Percentiles rank a stretch among this genome's conserved stretches.
Evolutionary conservation across 176 grass and related monocot species (phyloP).

Genomic region (Carex kokanica): DNA sequence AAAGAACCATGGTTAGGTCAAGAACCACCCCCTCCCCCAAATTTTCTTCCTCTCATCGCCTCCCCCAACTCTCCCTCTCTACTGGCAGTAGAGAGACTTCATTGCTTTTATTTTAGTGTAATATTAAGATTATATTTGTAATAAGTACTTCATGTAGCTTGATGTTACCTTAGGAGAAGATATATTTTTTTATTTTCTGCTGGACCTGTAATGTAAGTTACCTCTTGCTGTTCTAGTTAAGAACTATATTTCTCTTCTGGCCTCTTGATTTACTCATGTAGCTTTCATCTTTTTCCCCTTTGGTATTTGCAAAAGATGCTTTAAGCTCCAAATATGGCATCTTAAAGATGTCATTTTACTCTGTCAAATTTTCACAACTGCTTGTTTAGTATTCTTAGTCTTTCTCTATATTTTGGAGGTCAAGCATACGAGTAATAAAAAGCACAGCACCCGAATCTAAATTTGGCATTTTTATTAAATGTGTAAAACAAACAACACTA

Average conservation of each 20-base stretch:
- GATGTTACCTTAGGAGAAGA: slow-evolving; percentile 47
- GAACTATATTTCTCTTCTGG: slow-evolving; percentile 17
- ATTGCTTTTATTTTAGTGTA: slow-evolving; percentile 47
- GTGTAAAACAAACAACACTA: neutral
- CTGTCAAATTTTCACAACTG: too few species aligned
- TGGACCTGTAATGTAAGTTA: slow-evolving; percentile 34
- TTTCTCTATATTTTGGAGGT: neutral
- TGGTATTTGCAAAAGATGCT: slow-evolving; percentile 1
- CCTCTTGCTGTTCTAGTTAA: slow-evolving; percentile 30
- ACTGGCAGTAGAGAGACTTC: slow-evolving; percentile 29
- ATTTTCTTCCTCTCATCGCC: neutral
- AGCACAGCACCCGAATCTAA: neutral
- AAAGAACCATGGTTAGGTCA: slow-evolving; percentile 89
- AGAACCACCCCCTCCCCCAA: slow-evolving; percentile 15
- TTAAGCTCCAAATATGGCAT: neutral
- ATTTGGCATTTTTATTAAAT: neutral
- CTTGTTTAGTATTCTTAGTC: neutral
- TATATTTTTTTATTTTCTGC: slow-evolving; percentile 40
- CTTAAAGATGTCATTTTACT: too few species aligned
- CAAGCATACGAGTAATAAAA: neutral
- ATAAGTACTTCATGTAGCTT: slow-evolving; percentile 64
- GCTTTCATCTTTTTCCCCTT: neutral
- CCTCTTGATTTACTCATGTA: neutral
- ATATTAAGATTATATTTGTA: slow-evolving; percentile 71
- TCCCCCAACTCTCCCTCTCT: neutral